Conservation (phyloP, 2,329 filamentous ascomycete species). For the Epichloe gansuensis region DNA sequence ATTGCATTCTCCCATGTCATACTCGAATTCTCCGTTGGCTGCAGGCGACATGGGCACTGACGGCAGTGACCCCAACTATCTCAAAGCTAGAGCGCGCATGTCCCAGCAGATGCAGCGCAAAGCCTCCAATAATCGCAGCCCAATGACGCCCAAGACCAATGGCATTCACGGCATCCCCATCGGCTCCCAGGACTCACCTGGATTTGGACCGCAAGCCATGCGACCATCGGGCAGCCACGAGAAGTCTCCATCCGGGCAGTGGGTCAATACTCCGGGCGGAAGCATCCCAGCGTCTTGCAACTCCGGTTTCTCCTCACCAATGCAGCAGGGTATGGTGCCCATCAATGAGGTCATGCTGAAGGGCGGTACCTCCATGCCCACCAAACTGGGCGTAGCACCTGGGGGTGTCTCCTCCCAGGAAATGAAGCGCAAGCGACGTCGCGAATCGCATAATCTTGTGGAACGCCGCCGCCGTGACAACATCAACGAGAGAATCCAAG, state of each 20-base stretch:
- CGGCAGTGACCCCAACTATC: constrained; percentile 38
- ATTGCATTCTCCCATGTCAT: constrained; percentile 27
- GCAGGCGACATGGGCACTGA: constrained; percentile 37
- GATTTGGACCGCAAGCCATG: constrained; percentile 68
- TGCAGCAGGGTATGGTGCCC: constrained; percentile 55
- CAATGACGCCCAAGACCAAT: constrained; percentile 78
- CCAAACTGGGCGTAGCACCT: constrained; percentile 56
- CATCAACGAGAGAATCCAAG: constrained; percentile 97
- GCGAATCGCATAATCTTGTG: constrained; percentile 93
- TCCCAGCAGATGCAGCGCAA: constrained; percentile 57
- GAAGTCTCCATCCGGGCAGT: constrained; percentile 77
- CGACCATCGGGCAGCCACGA: constrained; percentile 57
- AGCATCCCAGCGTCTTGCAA: constrained; percentile 78
- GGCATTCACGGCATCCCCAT: constrained; percentile 62
- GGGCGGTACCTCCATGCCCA: constrained; percentile 76
- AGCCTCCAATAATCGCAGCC: constrained; percentile 60
- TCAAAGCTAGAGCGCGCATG: constrained; percentile 49
- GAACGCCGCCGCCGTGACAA: constrained; percentile 92
- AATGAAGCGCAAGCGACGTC: constrained; percentile 78
- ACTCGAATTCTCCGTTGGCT: constrained; percentile 26
- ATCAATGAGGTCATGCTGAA: constrained; percentile 85
- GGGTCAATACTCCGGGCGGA: constrained; percentile 69
- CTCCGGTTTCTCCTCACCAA: constrained; percentile 77
- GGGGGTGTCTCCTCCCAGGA: constrained; percentile 65
- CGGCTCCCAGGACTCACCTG: constrained; percentile 50